Evolutionary conservation across 768 basidiomycete species (phyloP).

Genomic region (Mrakia hoshinonis): DNA sequence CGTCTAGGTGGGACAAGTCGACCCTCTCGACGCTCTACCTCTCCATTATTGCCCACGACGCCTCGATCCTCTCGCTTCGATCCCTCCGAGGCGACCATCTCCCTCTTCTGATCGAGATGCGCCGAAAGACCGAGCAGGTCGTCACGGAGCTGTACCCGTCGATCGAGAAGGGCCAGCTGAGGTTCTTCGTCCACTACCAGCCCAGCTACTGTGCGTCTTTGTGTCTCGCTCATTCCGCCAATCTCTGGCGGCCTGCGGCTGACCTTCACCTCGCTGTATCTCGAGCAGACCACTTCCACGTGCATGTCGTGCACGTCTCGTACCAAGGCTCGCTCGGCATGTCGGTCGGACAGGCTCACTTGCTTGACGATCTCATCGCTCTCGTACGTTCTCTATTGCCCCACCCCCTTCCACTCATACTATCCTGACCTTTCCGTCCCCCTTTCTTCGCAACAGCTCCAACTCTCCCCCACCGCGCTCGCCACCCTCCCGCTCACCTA

Average conservation of each 20-base stretch:
- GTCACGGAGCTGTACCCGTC: constrained; percentile 57
- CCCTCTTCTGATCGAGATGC: constrained; percentile 58
- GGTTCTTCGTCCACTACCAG: constrained; percentile 89
- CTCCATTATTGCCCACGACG: constrained; percentile 61
- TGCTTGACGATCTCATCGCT: constrained; percentile 84
- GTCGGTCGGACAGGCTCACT: constrained; percentile 80
- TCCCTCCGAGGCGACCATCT: constrained; percentile 64
- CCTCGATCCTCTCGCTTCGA: constrained; percentile 58
- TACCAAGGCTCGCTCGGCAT: constrained; percentile 58
- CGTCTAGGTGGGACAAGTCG: constrained; percentile 78
- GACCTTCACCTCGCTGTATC: constrained; percentile 2
- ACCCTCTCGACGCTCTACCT: constrained; percentile 75
- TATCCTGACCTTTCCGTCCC: not conserved
- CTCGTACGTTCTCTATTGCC: constrained; percentile 51
- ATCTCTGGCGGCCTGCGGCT: not conserved
- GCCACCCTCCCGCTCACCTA: constrained; percentile 52
- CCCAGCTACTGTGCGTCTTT: constrained; percentile 75
- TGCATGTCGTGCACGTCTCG: constrained; percentile 77
- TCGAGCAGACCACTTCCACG: constrained; percentile 79
- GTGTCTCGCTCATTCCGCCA: not conserved
- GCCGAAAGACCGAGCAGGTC: constrained; percentile 48
- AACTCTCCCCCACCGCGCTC: constrained; percentile 45
- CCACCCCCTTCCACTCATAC: not conserved
- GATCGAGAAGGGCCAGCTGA: constrained; percentile 52
- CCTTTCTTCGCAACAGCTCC: constrained; percentile 47